A percentile compares a stretch with the other conserved stretches of the same genome.
These are phyloP conservation scores for Cordyceps sp. DNA, from an alignment of 2,329 filamentous ascomycete genomes.

Conservation along the genomic window DNA sequence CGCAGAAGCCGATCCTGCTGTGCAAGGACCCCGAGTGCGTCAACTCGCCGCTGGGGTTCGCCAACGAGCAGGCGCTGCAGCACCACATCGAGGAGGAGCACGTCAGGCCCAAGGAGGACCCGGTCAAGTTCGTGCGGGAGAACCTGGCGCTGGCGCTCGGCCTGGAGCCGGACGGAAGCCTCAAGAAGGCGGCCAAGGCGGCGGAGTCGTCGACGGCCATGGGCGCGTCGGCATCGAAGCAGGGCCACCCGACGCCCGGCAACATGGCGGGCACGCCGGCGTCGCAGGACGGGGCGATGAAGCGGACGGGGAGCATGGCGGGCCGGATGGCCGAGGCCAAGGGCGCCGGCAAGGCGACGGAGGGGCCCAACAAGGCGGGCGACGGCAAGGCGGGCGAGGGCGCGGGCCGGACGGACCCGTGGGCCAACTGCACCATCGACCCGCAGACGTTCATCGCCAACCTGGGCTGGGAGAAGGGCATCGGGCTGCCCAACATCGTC, in stretches of 20 bases:
- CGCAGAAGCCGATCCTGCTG: constrained; percentile 24
- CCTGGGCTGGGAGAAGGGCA: constrained; percentile 14
- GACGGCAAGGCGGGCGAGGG: constrained; percentile 13
- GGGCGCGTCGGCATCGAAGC: constrained; percentile 26
- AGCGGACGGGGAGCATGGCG: constrained; percentile 29
- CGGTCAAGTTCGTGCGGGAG: constrained; percentile 33
- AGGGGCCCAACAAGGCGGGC: constrained; percentile 8
- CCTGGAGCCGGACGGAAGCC: constrained; percentile 31
- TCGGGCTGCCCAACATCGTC: constrained; percentile 25
- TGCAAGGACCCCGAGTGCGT: constrained; percentile 42
- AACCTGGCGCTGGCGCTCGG: constrained; percentile 31
- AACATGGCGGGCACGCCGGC: constrained; percentile 29
- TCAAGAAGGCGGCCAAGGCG: constrained; percentile 17
- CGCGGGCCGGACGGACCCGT: constrained; percentile 11
- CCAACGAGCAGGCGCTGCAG: constrained; percentile 35
- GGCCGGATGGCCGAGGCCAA: constrained; percentile 21
- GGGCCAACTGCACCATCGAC: constrained; percentile 31
- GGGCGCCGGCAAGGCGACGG: constrained; percentile 10
- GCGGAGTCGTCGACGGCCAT: constrained; percentile 22
- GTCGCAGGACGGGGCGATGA: constrained; percentile 34
- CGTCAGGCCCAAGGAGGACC: constrained; percentile 35
- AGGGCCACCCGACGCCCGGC: constrained; percentile 29
- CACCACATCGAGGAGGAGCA: constrained; percentile 43
- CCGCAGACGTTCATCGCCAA: constrained; percentile 23
- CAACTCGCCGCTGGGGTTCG: constrained; percentile 28